Conservation (phyloP, 495 filamentous ascomycete genomes). For the Tuber borchii region DNA sequence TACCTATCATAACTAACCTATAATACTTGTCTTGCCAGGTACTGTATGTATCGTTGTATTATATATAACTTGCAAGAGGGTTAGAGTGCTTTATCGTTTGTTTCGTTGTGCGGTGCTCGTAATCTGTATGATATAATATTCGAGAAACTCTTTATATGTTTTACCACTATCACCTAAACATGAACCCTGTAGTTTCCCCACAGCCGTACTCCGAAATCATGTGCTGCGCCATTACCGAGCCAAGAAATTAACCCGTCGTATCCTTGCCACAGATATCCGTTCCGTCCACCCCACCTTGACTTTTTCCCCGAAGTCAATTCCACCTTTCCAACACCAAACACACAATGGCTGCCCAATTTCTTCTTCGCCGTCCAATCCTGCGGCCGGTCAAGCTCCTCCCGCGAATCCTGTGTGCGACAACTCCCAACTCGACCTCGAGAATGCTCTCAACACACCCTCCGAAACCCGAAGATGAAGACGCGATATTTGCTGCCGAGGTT, state of each 20-base stretch:
- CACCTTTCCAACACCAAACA: neutral
- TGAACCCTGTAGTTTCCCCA: neutral
- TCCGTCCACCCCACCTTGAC: neutral
- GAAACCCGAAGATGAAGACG: constrained; percentile 61
- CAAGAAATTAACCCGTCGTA: neutral
- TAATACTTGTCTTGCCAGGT: no score
- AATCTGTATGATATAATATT: no score
- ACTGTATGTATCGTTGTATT: no score
- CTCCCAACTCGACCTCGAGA: constrained; percentile 1
- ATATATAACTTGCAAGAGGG: no score
- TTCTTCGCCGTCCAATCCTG: constrained; percentile 19
- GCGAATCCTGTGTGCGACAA: constrained; percentile 38
- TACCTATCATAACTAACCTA: no score
- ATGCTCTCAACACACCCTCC: constrained; percentile 3
- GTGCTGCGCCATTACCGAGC: neutral
- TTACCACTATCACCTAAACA: no score
- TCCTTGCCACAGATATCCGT: neutral
- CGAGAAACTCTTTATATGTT: no score
- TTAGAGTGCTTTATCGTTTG: no score
- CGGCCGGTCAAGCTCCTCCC: constrained; percentile 3
- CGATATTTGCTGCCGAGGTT: constrained; percentile 69
- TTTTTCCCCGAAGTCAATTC: neutral
- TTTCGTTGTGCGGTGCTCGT: no score
- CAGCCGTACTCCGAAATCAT: neutral
- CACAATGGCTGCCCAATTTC: neutral